Evolutionary conservation across 2,329 filamentous ascomycete genomes (phyloP).

Genomic region (Didymellaceae sp.): DNA sequence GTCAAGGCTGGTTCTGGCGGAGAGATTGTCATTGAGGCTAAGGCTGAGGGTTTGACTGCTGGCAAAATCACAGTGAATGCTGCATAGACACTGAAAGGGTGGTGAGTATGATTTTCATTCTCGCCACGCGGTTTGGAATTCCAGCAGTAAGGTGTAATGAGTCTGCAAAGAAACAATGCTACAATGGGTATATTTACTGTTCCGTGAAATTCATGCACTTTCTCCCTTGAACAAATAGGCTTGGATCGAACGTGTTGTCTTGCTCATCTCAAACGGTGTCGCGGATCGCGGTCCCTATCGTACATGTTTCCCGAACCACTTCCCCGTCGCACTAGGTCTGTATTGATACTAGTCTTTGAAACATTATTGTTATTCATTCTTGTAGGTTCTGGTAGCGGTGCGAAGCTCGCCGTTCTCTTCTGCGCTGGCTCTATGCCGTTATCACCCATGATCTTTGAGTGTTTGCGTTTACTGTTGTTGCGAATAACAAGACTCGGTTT

Average conservation of each 20-base stretch:
- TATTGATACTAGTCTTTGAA: background rate
- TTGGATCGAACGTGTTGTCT: too few relatives aligned
- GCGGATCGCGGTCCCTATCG: slow-evolving; percentile 8
- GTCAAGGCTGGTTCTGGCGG: slow-evolving; percentile 21
- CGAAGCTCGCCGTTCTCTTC: background rate
- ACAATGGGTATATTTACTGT: background rate
- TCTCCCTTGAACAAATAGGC: too few relatives aligned
- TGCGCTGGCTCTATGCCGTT: background rate
- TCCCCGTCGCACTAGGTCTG: background rate
- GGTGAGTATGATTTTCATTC: background rate
- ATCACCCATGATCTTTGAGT: background rate
- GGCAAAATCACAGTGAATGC: slow-evolving; percentile 1
- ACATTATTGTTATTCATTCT: background rate
- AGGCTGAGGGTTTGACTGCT: slow-evolving; percentile 3
- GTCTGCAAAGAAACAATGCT: background rate
- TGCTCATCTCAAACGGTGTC: background rate
- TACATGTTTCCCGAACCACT: slow-evolving; percentile 2
- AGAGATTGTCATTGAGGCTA: slow-evolving; percentile 22
- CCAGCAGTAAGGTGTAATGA: too few relatives aligned
- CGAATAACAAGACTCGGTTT: background rate
- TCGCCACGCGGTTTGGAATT: too few relatives aligned
- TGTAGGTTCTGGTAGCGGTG: background rate
- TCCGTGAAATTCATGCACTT: background rate
- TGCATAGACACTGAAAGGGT: background rate
- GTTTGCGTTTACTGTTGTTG: background rate